Evolutionary conservation across 2,329 filamentous ascomycete species (phyloP).

Genomic region (Huntiella bhutanensis): DNA sequence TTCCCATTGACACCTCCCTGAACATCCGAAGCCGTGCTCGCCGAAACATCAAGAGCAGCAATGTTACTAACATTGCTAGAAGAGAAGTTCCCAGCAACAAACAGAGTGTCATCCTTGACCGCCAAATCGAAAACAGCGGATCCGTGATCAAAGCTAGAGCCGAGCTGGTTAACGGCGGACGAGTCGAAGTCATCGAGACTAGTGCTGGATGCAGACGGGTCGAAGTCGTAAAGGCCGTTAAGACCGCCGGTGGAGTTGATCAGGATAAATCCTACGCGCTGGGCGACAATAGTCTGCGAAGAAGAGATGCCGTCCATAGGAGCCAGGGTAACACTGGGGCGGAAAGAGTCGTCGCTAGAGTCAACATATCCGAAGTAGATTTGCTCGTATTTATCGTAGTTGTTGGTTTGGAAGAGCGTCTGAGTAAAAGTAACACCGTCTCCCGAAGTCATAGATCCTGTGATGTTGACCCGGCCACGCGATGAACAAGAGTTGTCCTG

Average conservation of each 20-base stretch:
- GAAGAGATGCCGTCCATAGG: conserved; percentile 44
- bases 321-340: conserved; percentile 59
- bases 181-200: conserved; percentile 42
- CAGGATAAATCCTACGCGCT: conserved; percentile 61
- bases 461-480: conserved; percentile 69
- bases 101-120: conserved; percentile 44
- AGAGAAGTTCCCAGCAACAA: conserved; percentile 72
- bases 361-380: conserved; percentile 78
- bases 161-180: conserved; percentile 61
- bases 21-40: conserved; percentile 39
- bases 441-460: conserved; percentile 44
- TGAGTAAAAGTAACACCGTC: conserved; percentile 30
- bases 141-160: conserved; percentile 43
- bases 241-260: conserved; percentile 59
- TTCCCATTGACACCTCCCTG: conserved; percentile 62
- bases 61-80: conserved; percentile 52
- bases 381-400: conserved; percentile 91
- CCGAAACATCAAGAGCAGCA: conserved; percentile 48
- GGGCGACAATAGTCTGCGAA: conserved; percentile 66
- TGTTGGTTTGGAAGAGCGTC: conserved; percentile 72
- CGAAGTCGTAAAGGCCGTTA: conserved; percentile 80
- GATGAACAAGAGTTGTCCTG: conserved; percentile 58
- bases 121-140: conserved; percentile 56
- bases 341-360: conserved; percentile 51
- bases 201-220: conserved; percentile 35